phyloP scores from a whole-genome alignment of 2,329 filamentous ascomycete genomes.

The Stachybotrys echinatus region DNA sequence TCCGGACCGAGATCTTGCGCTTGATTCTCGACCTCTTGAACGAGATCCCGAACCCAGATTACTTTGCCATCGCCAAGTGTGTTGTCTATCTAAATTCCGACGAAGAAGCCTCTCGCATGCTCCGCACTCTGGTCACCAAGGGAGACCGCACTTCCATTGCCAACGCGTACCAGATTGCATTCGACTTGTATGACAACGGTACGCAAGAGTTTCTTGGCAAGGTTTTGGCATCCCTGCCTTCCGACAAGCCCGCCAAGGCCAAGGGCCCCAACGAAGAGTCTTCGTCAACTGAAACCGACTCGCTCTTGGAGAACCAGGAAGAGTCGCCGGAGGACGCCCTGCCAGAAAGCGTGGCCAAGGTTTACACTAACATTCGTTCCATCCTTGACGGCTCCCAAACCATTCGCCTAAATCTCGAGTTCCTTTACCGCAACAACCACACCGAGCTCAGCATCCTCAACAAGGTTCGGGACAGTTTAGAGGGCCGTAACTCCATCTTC shows the following conservation, averaged over 20 bases:
- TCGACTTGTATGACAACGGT: constrained; percentile 97
- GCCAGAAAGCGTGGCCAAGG: constrained; percentile 48
- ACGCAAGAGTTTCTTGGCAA: constrained; percentile 95
- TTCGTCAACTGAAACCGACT: constrained; percentile 38
- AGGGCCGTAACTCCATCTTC: constrained; percentile 96
- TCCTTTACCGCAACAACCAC: constrained; percentile 91
- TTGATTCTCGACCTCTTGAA: constrained; percentile 93
- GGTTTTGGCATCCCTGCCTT: constrained; percentile 75
- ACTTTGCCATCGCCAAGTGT: constrained; percentile 96
- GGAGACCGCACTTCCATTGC: constrained; percentile 74
- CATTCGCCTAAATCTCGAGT: constrained; percentile 92
- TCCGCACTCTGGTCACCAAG: constrained; percentile 74
- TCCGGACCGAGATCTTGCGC: constrained; percentile 78
- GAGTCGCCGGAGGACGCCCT: constrained; percentile 50
- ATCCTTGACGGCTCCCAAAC: constrained; percentile 86
- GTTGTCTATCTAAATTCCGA: constrained; percentile 94
- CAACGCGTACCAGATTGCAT: constrained; percentile 94
- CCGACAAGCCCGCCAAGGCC: constrained; percentile 38
- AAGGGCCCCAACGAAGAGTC: constrained; percentile 36
- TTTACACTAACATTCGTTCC: constrained; percentile 58
- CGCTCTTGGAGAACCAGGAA: constrained; percentile 43
- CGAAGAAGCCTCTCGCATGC: constrained; percentile 81
- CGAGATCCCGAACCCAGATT: constrained; percentile 87
- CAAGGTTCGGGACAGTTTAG: constrained; percentile 92
- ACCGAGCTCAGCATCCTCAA: constrained; percentile 89